Evolutionary conservation across 1,284 basidiomycete genomes (phyloP).

Genomic region (Ustilago curta): DNA sequence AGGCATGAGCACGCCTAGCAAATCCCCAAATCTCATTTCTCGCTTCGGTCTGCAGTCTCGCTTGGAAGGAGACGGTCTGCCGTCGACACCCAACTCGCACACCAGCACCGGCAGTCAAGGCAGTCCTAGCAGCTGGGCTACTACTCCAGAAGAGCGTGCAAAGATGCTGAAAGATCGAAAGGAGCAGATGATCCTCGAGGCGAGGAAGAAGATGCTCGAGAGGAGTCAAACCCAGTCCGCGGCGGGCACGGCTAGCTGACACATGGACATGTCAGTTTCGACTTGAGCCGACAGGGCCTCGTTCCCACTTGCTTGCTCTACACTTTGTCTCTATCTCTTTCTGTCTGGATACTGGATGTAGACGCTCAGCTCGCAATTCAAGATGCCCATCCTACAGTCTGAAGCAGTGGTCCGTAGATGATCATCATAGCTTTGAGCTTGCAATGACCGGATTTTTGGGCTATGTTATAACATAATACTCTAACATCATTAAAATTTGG

Average conservation of each 20-base stretch:
- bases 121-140: constrained; percentile 45
- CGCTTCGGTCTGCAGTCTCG: constrained; percentile 51
- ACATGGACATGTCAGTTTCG: not conserved
- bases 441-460: not conserved
- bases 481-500: not conserved
- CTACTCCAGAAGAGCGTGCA: constrained; percentile 42
- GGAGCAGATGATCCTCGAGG: constrained; percentile 54
- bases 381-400: not conserved
- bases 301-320: not conserved
- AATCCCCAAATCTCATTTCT: constrained; percentile 50
- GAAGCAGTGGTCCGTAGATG: not conserved
- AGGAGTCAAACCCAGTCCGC: constrained; percentile 19
- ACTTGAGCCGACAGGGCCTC: not conserved
- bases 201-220: constrained; percentile 44
- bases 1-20: constrained; percentile 23
- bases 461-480: too few relatives aligned
- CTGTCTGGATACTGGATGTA: not conserved
- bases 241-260: not conserved
- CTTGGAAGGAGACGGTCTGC: constrained; percentile 12
- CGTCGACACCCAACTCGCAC: constrained; percentile 20
- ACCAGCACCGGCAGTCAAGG: constrained; percentile 25
- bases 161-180: constrained; percentile 52
- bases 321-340: too few relatives aligned
- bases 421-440: not conserved
- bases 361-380: not conserved